Evolutionary conservation across 176 grass and related monocot genomes (phyloP), one percentile per base, ranked within the genome.

Genomic region (Musa troglodytarum): DNA sequence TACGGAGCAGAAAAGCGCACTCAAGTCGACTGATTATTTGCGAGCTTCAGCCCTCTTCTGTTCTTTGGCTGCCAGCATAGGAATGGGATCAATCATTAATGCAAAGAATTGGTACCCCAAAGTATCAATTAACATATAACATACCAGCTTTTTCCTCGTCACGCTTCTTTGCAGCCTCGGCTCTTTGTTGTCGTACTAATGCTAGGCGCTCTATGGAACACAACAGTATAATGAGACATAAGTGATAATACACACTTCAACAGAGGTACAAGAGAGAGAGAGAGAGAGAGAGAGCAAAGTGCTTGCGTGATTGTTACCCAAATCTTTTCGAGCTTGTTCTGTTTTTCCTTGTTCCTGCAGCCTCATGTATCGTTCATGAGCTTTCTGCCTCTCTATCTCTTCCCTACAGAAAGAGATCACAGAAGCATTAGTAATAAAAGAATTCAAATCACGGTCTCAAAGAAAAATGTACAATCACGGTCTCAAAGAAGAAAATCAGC

Each of bases 261-360:
- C 26, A 49, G 49, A 50, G 2, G 22, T 22, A 22, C 0, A 49
- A 49, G 17, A 17, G 17, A 16, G 8, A 69, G 28, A 34, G 12
- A 49, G 17, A 17, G 8, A 69, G 15, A 43, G 5, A 69, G 15
- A 50, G 13, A 19, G 15, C 28, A 9, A 19, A 9, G 11, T 24
- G 23, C 17, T 65, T 65, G 63, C 13, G 1, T 50, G 15, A 71
- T 25, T 78, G 34, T 87, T 71, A 96, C 93, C 93, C 81, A 92
- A 86, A 90, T 92, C 87, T 90, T 96, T 92, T 77, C 81, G 82
- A 76, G 93, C 81, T 85, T 96, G 81, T 54, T 96, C 93, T 29
- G 93, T 96, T 71, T 90, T 96, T 53, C 93, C 93, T 81, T 96
- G 87, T 82, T 92, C 89, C 76, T 92, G 87, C 77, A 85, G 85